Evolutionary conservation across 2,329 filamentous ascomycete genomes (phyloP), one percentile per base, ranked within the genome.

Genomic region (Hyphodiscus sp.): DNA sequence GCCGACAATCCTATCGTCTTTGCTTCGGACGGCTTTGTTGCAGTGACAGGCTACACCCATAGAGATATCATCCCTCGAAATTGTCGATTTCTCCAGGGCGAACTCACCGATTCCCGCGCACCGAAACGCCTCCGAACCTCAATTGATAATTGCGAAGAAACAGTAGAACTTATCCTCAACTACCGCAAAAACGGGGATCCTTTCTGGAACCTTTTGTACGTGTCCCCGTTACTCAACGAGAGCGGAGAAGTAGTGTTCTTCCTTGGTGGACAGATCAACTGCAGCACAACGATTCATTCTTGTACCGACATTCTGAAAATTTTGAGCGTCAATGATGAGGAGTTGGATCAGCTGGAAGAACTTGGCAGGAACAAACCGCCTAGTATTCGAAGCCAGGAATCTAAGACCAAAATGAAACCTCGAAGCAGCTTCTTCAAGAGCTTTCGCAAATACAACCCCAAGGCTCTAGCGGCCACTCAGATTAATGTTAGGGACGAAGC

Each of bases 121-220:
- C 68, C 76, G 2, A 61, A 63, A 33, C 72, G 75, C 2, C 65
- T 81, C 15, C 70, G 70, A 38, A 63, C 70, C 0, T 67, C 72
- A 0, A 71, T 79, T 2, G 66, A 70, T 50, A 64, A 65, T 1
- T 67, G 69, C 0, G 69, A 76, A 49, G 76, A 78, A 53, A 72
- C 69, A 0, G 71, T 76, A 0, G 77, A 80, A 56, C 65, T 81
- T 2, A 57, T 81, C 2, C 68, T 80, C 8, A 80, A 80, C 56
- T 76, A 77, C 54, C 71, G 71, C 18, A 74, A 76, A 52, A 74
- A 75, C 46, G 77, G 77, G 8, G 70, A 73, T 20, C 75, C 77
- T 0, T 81, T 80, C 59, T 81, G 77, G 77, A 83, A 82, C 49
- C 63, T 83, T 9, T 67, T 83, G 0, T 81, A 78, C 48, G 66